phyloP scores from a whole-genome alignment of 805 yeast species.

The Candida michaelii region DNA sequence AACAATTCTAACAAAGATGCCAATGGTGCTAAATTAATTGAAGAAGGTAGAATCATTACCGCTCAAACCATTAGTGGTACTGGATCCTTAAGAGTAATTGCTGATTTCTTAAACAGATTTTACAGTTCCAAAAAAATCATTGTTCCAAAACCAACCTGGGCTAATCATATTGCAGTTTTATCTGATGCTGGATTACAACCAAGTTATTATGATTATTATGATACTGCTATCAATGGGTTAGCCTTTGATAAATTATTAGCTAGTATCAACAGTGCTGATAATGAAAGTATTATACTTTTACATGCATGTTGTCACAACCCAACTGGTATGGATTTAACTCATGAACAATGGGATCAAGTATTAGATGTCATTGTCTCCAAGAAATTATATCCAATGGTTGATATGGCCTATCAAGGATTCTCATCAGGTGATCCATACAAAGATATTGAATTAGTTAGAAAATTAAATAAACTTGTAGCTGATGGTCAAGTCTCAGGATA shows the following conservation, averaged over 20 bases:
- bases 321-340: slow-evolving; percentile 88
- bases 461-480: slow-evolving; percentile 49
- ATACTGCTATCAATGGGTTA: slow-evolving; percentile 57
- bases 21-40: slow-evolving; percentile 54
- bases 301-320: slow-evolving; percentile 99
- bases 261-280: slow-evolving; percentile 55
- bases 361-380: slow-evolving; percentile 59
- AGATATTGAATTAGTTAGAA: slow-evolving; percentile 56
- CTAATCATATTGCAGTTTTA: slow-evolving; percentile 84
- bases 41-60: slow-evolving; percentile 68
- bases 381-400: slow-evolving; percentile 76
- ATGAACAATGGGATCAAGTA: slow-evolving; percentile 77
- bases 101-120: slow-evolving; percentile 69
- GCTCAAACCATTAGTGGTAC: slow-evolving; percentile 94
- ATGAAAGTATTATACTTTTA: slow-evolving; percentile 66
- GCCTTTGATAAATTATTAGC: slow-evolving; percentile 63
- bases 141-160: slow-evolving; percentile 92
- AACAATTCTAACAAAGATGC: slow-evolving; percentile 54
- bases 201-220: slow-evolving; percentile 70
- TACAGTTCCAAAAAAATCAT: slow-evolving; percentile 55
- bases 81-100: slow-evolving; percentile 86
- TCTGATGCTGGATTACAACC: slow-evolving; percentile 66
- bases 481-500: slow-evolving; percentile 50
- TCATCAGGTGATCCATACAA: slow-evolving; percentile 79
- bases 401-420: slow-evolving; percentile 95